These are phyloP conservation scores for Diplodia mutila DNA, from an alignment of 2,329 filamentous ascomycete genomes.

Conservation along the genomic window DNA sequence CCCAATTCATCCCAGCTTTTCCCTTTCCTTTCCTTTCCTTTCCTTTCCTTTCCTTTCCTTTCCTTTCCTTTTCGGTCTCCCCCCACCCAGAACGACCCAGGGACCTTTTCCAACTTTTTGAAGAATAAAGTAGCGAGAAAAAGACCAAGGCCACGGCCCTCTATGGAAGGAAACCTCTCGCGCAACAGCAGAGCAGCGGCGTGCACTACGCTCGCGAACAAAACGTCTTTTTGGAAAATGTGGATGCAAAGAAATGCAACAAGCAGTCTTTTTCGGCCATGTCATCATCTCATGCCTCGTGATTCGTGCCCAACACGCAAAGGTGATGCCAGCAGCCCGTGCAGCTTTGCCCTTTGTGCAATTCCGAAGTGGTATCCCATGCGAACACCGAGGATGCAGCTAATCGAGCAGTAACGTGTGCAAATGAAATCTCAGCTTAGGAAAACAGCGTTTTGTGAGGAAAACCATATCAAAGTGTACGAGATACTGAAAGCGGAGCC, in stretches of 20 bases:
- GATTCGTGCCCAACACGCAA: conserved; percentile 8
- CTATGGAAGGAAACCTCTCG: conserved; percentile 8
- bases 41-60: not conserved
- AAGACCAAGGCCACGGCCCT: conserved; percentile 6
- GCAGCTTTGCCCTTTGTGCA: not conserved
- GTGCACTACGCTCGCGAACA: conserved; percentile 12
- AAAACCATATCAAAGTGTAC: conserved; percentile 22
- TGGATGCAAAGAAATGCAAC: conserved; percentile 4
- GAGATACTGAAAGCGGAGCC: conserved; percentile 20
- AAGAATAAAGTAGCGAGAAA: not conserved
- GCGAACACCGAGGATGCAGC: conserved; percentile 2
- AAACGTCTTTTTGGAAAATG: not conserved
- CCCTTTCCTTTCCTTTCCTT: not conserved
- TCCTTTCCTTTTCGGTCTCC: not conserved
- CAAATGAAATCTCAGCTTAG: conserved; percentile 18
- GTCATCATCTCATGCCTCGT: conserved; percentile 20
- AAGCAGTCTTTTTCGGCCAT: conserved; percentile 10
- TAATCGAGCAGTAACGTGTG: conserved; percentile 11
- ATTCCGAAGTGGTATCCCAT: conserved; percentile 1
- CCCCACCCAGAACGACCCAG: not conserved
- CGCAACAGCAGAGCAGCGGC: conserved; percentile 13
- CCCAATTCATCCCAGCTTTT: not conserved
- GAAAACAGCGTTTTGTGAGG: conserved; percentile 12
- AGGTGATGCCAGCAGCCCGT: not conserved
- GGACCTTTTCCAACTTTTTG: not conserved